phyloP scores from a whole-genome alignment of 768 basidiomycete genomes.

The Amanita muscaria region DNA sequence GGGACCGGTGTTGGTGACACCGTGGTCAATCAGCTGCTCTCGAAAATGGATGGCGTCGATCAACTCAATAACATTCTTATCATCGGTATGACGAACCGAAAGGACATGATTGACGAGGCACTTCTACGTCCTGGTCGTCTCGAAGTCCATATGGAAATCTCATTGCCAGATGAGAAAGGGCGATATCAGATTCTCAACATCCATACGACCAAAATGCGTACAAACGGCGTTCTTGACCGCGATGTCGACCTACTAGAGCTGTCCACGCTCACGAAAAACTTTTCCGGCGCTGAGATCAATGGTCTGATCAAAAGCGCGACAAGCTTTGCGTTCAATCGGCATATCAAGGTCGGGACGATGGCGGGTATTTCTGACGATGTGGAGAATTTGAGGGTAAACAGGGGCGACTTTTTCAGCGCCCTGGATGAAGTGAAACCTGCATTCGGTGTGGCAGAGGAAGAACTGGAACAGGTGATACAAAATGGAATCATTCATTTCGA shows the following conservation, averaged over 20 bases:
- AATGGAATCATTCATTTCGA: conserved; percentile 94
- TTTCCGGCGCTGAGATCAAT: conserved; percentile 92
- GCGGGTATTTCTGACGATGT: conserved; percentile 96
- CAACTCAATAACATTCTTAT: conserved; percentile 98
- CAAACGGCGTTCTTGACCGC: conserved; percentile 78
- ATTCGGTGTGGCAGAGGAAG: conserved; percentile 96
- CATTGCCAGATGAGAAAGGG: conserved; percentile 88
- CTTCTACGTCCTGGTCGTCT: conserved; percentile 95
- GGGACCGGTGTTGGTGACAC: conserved; percentile 99
- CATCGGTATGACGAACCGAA: conserved; percentile 98
- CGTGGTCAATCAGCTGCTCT: conserved; percentile 95
- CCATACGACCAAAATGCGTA: conserved; percentile 92
- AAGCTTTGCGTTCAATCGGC: conserved; percentile 94
- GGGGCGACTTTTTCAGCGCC: conserved; percentile 81
- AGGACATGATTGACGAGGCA: conserved; percentile 99
- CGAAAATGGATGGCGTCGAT: conserved; percentile 99
- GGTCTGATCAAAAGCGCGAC: conserved; percentile 97
- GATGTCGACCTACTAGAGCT: conserved; percentile 83
- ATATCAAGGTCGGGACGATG: conserved; percentile 96
- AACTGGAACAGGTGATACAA: conserved; percentile 85
- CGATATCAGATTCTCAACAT: conserved; percentile 91
- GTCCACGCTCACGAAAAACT: conserved; percentile 86
- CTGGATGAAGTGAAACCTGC: conserved; percentile 93
- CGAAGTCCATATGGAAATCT: conserved; percentile 99
- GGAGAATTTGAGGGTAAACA: conserved; percentile 83